These are phyloP conservation scores for Barnettozyma wickerhamii DNA, from an alignment of 805 yeast genomes.

Conservation along the genomic window DNA sequence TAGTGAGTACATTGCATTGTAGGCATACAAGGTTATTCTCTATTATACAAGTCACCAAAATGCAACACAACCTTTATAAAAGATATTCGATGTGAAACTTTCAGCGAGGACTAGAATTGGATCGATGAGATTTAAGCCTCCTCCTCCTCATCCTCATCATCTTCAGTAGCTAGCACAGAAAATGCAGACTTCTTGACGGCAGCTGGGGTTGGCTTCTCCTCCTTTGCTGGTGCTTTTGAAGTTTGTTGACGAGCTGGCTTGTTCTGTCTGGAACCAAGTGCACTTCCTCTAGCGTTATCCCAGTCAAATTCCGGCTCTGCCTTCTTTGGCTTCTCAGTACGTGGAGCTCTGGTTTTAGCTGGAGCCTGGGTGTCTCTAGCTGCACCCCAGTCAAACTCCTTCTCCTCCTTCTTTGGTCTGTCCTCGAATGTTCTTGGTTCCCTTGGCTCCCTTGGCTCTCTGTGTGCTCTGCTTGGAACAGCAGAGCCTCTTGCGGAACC, in stretches of 20 bases:
- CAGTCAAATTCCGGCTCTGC: conserved; percentile 40
- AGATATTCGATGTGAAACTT: no score
- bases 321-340: conserved; percentile 17
- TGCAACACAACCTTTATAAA: no score
- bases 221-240: neutral
- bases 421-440: conserved; percentile 25
- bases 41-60: no score
- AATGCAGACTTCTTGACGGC: conserved; percentile 44
- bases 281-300: conserved; percentile 46
- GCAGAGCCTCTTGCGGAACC: conserved; percentile 42
- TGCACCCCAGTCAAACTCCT: conserved; percentile 57
- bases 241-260: conserved; percentile 1
- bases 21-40: no score
- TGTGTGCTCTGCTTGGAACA: conserved; percentile 28
- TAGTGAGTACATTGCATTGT: no score
- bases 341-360: conserved; percentile 32
- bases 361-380: conserved; percentile 29
- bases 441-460: conserved; percentile 16
- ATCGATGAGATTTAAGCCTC: no score
- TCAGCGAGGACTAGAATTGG: no score
- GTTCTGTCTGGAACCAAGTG: conserved; percentile 21
- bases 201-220: conserved; percentile 14
- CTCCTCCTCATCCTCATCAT: conserved; percentile 42
- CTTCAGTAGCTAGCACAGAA: conserved; percentile 47
- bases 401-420: conserved; percentile 43